These are phyloP conservation scores for Chaetothyriales sp. DNA, from an alignment of 2,329 filamentous ascomycete genomes.

Conservation along the genomic window DNA sequence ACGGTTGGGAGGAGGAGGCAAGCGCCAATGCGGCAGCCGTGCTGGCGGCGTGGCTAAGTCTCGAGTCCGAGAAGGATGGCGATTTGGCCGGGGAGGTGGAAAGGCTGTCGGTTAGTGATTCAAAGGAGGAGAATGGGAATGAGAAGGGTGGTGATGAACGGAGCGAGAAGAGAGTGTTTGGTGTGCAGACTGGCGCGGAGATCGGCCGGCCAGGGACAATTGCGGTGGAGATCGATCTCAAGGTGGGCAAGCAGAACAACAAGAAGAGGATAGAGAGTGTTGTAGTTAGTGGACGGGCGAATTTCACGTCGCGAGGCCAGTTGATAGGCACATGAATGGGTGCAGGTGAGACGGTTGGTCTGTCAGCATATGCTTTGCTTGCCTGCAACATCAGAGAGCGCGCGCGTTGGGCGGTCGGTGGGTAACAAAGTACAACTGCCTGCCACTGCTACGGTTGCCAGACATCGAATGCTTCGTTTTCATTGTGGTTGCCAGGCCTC, in stretches of 20 bases:
- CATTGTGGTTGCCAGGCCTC: too few relatives aligned
- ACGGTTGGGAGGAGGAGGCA: background rate
- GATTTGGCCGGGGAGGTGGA: background rate
- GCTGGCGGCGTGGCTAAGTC: background rate
- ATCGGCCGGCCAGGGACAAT: constrained; percentile 41
- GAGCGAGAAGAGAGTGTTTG: constrained; percentile 28
- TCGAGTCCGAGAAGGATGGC: background rate
- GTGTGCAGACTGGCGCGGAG: constrained; percentile 51
- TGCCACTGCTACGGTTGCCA: too few relatives aligned
- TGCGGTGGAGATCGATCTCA: constrained; percentile 27
- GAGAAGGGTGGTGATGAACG: constrained; percentile 26
- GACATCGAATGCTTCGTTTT: too few relatives aligned
- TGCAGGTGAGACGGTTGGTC: too few relatives aligned
- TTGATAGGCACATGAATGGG: constrained; percentile 20
- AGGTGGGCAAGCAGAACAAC: constrained; percentile 26
- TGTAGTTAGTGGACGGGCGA: constrained; percentile 26
- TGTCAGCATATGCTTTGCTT: too few relatives aligned
- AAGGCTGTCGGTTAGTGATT: background rate
- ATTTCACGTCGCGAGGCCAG: constrained; percentile 33
- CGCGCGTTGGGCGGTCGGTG: too few relatives aligned
- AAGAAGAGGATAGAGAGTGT: constrained; percentile 33
- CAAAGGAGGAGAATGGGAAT: constrained; percentile 18
- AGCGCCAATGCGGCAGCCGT: background rate
- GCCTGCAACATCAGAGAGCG: too few relatives aligned
- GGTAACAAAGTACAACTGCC: too few relatives aligned